phyloP scores from a whole-genome alignment of 2,329 filamentous ascomycete species.

The Phyllosticta paracitricarpa region DNA sequence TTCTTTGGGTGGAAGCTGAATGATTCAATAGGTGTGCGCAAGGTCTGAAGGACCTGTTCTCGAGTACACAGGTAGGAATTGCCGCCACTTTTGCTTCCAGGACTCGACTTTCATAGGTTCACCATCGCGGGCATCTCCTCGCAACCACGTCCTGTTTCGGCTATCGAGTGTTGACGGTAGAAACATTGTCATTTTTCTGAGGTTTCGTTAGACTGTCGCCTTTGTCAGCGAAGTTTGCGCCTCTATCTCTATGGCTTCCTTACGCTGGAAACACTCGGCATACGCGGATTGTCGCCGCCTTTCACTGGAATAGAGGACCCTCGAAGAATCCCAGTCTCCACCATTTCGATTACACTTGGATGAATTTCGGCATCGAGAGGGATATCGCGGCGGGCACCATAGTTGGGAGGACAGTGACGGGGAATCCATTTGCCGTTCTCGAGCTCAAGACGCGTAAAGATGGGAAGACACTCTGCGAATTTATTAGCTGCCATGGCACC shows the following conservation, averaged over 20 bases:
- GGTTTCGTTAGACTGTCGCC: neutral
- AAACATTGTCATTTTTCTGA: neutral
- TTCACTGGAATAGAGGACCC: slow-evolving; percentile 1
- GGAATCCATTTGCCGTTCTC: slow-evolving; percentile 27
- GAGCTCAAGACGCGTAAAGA: slow-evolving; percentile 28
- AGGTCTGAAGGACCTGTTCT: neutral
- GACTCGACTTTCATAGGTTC: neutral
- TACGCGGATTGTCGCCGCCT: neutral
- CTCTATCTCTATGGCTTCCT: neutral
- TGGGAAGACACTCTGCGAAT: slow-evolving; percentile 24
- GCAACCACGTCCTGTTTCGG: neutral
- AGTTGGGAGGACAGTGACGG: slow-evolving; percentile 25
- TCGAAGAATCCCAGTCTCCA: slow-evolving; percentile 10
- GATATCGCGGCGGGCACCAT: slow-evolving; percentile 25
- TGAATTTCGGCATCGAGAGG: slow-evolving; percentile 23
- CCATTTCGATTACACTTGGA: slow-evolving; percentile 16
- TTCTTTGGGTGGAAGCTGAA: no score
- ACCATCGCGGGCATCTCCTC: neutral
- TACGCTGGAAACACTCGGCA: neutral
- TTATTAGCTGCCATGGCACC: slow-evolving; percentile 13
- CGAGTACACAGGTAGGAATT: neutral
- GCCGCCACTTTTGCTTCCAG: neutral
- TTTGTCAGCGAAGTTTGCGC: neutral
- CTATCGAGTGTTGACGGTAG: neutral
- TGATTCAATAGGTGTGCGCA: neutral